Evolutionary conservation across 192 early-diverging fungal species (phyloP).

Genomic region (Coemansia sp.): DNA sequence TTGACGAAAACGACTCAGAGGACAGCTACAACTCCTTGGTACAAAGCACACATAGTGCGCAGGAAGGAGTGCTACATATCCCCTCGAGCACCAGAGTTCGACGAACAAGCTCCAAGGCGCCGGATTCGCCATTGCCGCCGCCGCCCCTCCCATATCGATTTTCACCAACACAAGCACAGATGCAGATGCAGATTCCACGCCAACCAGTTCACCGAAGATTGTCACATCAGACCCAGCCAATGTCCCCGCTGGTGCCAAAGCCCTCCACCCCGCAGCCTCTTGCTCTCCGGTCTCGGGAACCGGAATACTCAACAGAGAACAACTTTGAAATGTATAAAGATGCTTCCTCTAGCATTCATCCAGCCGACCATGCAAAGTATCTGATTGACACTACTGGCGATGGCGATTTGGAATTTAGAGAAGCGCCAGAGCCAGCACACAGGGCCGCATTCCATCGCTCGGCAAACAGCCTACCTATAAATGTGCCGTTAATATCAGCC

Average conservation of each 20-base stretch:
- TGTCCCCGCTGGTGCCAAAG: slow-evolving; percentile 12
- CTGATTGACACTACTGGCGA: slow-evolving; percentile 17
- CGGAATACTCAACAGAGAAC: slow-evolving; percentile 13
- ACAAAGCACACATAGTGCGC: neutral
- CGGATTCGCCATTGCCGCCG: slow-evolving; percentile 26
- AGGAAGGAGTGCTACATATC: neutral
- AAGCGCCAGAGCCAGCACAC: slow-evolving; percentile 15
- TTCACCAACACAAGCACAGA: neutral
- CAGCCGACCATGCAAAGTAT: slow-evolving; percentile 16
- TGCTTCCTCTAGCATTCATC: slow-evolving; percentile 3
- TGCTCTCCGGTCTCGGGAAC: neutral
- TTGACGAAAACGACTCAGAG: neutral
- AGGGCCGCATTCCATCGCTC: slow-evolving; percentile 24
- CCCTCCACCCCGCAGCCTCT: slow-evolving; percentile 9
- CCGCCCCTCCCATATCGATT: slow-evolving; percentile 10
- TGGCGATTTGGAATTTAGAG: slow-evolving; percentile 7
- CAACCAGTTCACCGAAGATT: neutral
- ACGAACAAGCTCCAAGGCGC: slow-evolving; percentile 10
- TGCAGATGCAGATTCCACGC: neutral
- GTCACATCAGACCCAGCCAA: neutral
- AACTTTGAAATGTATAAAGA: slow-evolving; percentile 13
- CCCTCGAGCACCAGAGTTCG: neutral
- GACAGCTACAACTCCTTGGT: slow-evolving; percentile 1
- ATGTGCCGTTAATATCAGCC: slow-evolving; percentile 25
- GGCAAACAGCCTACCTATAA: slow-evolving; percentile 27